Evolutionary conservation across 306 rosid genomes (phyloP), one percentile per base, ranked within the genome.

Genomic region (Cucurbita pepo): DNA sequence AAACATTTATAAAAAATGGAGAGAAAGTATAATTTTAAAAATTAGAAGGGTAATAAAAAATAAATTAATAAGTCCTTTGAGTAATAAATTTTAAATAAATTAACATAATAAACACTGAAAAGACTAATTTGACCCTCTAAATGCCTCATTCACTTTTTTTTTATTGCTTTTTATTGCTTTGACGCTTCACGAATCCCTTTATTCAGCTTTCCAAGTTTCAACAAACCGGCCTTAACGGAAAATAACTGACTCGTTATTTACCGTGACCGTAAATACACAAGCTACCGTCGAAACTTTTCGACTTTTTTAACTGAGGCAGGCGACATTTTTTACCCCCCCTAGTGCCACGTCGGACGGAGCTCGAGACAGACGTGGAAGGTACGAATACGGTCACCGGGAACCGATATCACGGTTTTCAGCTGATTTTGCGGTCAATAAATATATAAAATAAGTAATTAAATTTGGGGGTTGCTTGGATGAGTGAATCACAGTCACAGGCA

Each of bases 391-490:
- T 70, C 75, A 56, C 75, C 38, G 73, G 69, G 60, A 63, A 73
- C 72, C 76, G 34, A 77, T 51, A 50, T 78, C 84, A 83, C 80
- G 71, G 83, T 69, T 83, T 73, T 66, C 75, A 69, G 90, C 90
- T 81, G 86, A 86, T 75, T 83, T 86, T 81, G 69, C 86, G 90
- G 79, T 69, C 58, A 72, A 41, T 51, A 76, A 80, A 75, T 83
- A 76, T 72, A 73, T 59, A 37, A 15, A 63, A 65, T 69, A 63
- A 51, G 78, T 78, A 77, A 84, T 59, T 76, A 60, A 60, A 60
- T 8, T 45, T 34, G 15, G 25, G 40, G 76, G 48, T 12, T 41
- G 73, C 54, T 67, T 67, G 73, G 43, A 47, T 38, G 73, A 22
- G 56, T 69, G 44, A 50, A 30, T 69, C 58, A 69, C 45, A 50